Evolutionary conservation across 2,329 filamentous ascomycete species (phyloP), one percentile per base, ranked within the genome.

Genomic region (Fusarium equiseti): DNA sequence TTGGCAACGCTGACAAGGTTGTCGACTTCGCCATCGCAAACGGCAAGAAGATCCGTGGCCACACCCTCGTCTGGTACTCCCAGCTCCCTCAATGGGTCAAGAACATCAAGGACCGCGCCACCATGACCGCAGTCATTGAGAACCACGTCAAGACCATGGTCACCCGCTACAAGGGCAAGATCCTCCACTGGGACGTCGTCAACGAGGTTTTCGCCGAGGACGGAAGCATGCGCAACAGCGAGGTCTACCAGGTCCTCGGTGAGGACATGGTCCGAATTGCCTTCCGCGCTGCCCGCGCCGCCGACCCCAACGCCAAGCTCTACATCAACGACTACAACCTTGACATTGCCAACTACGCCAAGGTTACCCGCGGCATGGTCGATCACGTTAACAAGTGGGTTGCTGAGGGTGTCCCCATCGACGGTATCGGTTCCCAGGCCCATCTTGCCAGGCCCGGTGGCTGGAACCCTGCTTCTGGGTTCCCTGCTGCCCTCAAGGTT

Each of bases 281-380:
- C 38, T 94, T 93, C 81, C 84, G 87, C 55, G 88, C 91, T 13
- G 91, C 92, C 22, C 86, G 87, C 54, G 83, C 84, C 11, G 90
- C 89, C 66, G 91, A 93, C 77, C 90, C 91, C 4, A 74, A 80
- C 59, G 90, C 89, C 5, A 91, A 90, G 80, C 84, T 94, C 42
- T 94, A 92, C 83, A 92, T 93, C 81, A 94, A 94, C 80, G 91
- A 94, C 78, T 88, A 86, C 80, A 92, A 91, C 81, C 85, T 92
- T 55, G 90, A 92, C 80, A 83, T 79, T 45, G 84, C 89, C 20
- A 84, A 73, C 70, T 85, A 86, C 73, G 82, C 85, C 68, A 93
- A 94, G 83, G 87, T 92, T 73, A 81, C 73, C 24, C 20, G 4
- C 2, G 84, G 84, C 49, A 87, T 91, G 82, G 83, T 86, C 7